Conservation (phyloP, 257 asterid genomes). For the Solanum paucissectum region DNA sequence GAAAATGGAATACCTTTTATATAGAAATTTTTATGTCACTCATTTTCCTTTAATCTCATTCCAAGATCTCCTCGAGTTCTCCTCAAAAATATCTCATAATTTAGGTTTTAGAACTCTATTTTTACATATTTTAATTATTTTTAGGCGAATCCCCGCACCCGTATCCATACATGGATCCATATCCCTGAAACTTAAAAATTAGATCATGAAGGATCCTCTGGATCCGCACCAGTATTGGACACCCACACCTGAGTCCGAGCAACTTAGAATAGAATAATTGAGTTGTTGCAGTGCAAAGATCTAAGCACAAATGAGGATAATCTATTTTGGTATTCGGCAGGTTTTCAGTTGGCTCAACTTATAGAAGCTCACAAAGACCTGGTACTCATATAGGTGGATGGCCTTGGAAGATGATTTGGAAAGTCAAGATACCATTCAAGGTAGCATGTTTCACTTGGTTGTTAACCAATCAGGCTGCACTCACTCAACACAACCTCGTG, state of each 20-base stretch:
- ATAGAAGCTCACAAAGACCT: neutral
- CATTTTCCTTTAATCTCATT: too few relatives aligned
- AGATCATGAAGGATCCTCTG: neutral
- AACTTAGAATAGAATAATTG: neutral
- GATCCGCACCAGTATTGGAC: neutral
- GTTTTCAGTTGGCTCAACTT: neutral
- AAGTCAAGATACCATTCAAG: neutral
- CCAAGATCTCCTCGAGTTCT: too few relatives aligned
- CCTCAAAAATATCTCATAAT: neutral
- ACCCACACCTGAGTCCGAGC: neutral
- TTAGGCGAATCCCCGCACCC: neutral
- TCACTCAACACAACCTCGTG: neutral
- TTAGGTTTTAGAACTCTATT: too few relatives aligned
- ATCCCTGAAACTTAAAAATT: neutral
- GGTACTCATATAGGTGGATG: neutral
- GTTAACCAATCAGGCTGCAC: neutral
- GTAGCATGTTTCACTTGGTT: neutral
- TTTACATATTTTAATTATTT: too few relatives aligned
- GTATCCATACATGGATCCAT: neutral
- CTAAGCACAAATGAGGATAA: neutral
- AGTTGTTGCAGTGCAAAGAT: neutral
- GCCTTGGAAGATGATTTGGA: neutral
- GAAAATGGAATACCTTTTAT: too few relatives aligned
- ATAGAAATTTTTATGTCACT: too few relatives aligned
- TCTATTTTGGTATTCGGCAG: neutral